Percentiles rank a stretch among this genome's conserved stretches.
Conservation (phyloP, 768 basidiomycete species). For the Tulasnella sp. region DNA sequence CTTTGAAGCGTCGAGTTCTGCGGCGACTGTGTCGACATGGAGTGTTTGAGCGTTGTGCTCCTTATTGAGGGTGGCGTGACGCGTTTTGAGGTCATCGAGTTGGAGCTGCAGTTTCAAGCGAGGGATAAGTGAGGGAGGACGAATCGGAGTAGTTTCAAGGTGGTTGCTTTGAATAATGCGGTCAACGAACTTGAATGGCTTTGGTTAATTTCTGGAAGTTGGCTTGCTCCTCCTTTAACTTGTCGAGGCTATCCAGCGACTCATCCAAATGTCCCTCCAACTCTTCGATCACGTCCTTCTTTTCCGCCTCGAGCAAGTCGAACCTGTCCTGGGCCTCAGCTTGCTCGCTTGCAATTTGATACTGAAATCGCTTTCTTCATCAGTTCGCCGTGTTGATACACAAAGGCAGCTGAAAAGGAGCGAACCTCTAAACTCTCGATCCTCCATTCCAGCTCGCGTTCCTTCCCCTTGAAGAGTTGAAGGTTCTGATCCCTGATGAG, state of each 20-base stretch:
- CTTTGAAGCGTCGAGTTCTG: conserved; percentile 10
- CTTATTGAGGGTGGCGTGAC: neutral
- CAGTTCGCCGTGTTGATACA: neutral
- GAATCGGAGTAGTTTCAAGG: neutral
- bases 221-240: neutral
- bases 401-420: neutral
- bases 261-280: neutral
- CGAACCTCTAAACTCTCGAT: conserved; percentile 7
- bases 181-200: neutral
- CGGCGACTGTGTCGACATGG: neutral
- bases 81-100: neutral
- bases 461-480: conserved; percentile 1
- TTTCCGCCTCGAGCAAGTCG: neutral
- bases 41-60: neutral
- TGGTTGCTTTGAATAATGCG: no score
- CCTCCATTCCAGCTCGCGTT: conserved; percentile 10
- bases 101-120: neutral
- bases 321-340: neutral
- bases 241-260: neutral
- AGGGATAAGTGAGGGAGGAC: neutral
- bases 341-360: neutral
- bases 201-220: neutral
- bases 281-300: neutral
- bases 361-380: neutral
- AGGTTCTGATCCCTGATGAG: conserved; percentile 1